Evolutionary conservation across 31 red algal species (phyloP).

Genomic region (Porphyra umbilicalis): DNA sequence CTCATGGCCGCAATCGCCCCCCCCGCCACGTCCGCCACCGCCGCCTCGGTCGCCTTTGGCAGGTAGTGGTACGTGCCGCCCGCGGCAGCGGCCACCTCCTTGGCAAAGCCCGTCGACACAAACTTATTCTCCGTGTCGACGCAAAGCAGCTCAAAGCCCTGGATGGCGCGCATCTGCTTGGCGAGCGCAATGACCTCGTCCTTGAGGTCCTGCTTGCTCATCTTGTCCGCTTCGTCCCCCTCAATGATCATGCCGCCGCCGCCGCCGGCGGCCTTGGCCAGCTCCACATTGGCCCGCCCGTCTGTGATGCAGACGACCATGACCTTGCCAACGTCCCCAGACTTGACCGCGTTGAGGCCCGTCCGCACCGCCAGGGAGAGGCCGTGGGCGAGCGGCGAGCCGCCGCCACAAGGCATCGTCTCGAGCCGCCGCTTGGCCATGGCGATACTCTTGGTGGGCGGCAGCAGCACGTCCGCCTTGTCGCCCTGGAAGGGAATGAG

Average conservation of each 20-base stretch:
- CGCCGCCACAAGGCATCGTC: conserved; percentile 94
- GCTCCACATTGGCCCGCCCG: conserved; percentile 89
- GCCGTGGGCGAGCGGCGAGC: conserved; percentile 90
- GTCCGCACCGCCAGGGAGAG: conserved; percentile 58
- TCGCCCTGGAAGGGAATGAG: conserved; percentile 95
- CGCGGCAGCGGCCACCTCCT: conserved; percentile 73
- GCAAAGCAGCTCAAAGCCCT: conserved; percentile 60
- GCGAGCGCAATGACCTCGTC: conserved; percentile 78
- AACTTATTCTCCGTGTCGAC: conserved; percentile 98
- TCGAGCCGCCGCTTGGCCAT: conserved; percentile 93
- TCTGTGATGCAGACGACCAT: conserved; percentile 90
- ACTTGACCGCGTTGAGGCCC: conserved; percentile 77
- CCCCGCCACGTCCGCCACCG: conserved; percentile 76
- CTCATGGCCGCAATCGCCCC: conserved; percentile 73
- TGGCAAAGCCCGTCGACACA: conserved; percentile 89
- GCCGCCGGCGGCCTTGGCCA: conserved; percentile 62
- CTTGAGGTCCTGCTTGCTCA: conserved; percentile 88
- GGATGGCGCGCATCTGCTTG: conserved; percentile 61
- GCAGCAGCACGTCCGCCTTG: conserved; percentile 78
- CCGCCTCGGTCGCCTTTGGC: conserved; percentile 82
- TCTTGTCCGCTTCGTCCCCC: conserved; percentile 47
- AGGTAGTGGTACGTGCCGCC: conserved; percentile 84
- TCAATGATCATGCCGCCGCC: conserved; percentile 42
- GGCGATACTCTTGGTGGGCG: conserved; percentile 85
- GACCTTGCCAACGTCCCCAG: conserved; percentile 80